A percentile compares a stretch with the other conserved stretches of the same genome.
These are phyloP conservation scores for Pholiota microspora DNA, from an alignment of 768 basidiomycete genomes.

Conservation along the genomic window DNA sequence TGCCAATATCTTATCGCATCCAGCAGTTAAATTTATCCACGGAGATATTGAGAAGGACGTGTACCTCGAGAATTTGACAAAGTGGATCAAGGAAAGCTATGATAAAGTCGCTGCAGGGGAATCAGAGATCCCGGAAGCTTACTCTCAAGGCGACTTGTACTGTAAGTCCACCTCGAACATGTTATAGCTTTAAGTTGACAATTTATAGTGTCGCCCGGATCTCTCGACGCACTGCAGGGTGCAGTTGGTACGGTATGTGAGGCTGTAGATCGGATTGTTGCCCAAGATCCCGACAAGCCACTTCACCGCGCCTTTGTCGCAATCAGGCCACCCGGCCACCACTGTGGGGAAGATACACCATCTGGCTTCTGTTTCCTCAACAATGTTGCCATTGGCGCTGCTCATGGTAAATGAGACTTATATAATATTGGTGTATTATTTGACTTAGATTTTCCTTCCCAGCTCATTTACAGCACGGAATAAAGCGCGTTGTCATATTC, in stretches of 20 bases:
- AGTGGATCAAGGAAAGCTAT: conserved; percentile 57
- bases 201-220: conserved; percentile 69
- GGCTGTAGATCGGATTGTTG: conserved; percentile 72
- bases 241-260: conserved; percentile 84
- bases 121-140: conserved; percentile 73
- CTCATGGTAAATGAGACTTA: conserved; percentile 66
- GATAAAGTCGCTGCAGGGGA: conserved; percentile 59
- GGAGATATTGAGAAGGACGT: conserved; percentile 66
- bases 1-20: conserved; percentile 52
- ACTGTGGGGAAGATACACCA: conserved; percentile 88
- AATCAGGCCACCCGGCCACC: conserved; percentile 90
- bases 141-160: conserved; percentile 82
- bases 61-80: conserved; percentile 61
- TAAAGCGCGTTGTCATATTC: conserved; percentile 80
- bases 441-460: neutral
- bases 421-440: neutral
- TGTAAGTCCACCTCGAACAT: too few relatives aligned
- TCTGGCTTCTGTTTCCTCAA: conserved; percentile 96
- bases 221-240: conserved; percentile 75
- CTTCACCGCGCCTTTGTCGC: conserved; percentile 70
- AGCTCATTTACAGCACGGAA: conserved; percentile 81
- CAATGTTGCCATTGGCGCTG: conserved; percentile 87
- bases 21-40: conserved; percentile 73
- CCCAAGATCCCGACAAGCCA: conserved; percentile 11
- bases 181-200: conserved; percentile 8